phyloP scores from a whole-genome alignment of 768 basidiomycete genomes.

The Dioszegia aurantiaca region DNA sequence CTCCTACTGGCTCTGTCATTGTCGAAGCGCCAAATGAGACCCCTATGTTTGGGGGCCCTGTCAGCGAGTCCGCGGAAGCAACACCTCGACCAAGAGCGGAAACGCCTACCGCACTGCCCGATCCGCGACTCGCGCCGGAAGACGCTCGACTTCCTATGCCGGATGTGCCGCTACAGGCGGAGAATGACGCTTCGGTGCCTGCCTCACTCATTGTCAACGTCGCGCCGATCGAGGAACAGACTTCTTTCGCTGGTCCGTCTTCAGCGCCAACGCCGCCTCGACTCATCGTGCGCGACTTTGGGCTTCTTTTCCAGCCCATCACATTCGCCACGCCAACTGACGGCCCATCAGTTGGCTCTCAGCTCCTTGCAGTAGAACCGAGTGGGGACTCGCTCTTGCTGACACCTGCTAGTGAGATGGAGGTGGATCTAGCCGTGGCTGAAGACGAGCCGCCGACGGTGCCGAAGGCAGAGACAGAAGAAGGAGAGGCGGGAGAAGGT shows the following conservation, averaged over 20 bases:
- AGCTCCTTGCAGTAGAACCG: background rate
- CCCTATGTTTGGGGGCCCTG: conserved; percentile 15
- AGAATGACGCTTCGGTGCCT: background rate
- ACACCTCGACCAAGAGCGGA: conserved; percentile 17
- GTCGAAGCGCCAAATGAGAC: conserved; percentile 20
- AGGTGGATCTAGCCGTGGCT: conserved; percentile 11
- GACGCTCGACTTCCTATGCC: conserved; percentile 15
- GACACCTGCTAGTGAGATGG: conserved; percentile 8
- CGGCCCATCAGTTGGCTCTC: background rate
- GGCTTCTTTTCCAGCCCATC: background rate
- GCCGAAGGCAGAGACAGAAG: too few relatives aligned
- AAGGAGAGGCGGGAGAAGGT: too few relatives aligned
- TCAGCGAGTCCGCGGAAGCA: conserved; percentile 13
- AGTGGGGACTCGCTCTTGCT: background rate
- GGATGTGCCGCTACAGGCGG: conserved; percentile 2
- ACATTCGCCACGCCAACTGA: background rate
- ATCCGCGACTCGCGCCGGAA: conserved; percentile 17
- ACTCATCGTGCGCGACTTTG: conserved; percentile 8
- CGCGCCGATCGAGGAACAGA: background rate
- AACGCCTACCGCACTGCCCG: conserved; percentile 26
- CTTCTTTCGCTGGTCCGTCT: background rate
- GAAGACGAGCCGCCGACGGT: background rate
- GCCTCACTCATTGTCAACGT: conserved; percentile 5
- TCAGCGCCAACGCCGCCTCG: background rate
- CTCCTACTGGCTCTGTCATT: conserved; percentile 17